Evolutionary conservation across 768 basidiomycete genomes (phyloP).

Genomic region (Phlebiopsis gigantea): DNA sequence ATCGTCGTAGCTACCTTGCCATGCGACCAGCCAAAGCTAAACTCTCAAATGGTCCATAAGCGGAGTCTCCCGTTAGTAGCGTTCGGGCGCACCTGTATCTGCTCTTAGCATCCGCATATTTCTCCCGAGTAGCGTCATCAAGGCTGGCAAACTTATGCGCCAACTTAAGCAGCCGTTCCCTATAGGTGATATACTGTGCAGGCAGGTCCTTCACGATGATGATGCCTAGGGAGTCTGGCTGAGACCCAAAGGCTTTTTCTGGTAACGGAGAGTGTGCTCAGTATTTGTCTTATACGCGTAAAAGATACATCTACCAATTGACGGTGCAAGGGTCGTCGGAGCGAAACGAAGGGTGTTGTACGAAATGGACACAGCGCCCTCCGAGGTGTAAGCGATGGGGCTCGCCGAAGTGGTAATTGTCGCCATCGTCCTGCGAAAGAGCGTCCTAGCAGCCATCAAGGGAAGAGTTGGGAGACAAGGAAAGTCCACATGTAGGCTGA

Average conservation of each 20-base stretch:
- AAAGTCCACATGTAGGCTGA: background rate
- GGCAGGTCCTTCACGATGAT: conserved; percentile 83
- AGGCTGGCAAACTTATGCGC: conserved; percentile 74
- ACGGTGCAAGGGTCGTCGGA: conserved; percentile 45
- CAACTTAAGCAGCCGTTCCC: conserved; percentile 69
- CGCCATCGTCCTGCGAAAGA: conserved; percentile 16
- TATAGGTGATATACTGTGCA: conserved; percentile 47
- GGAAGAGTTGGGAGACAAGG: background rate
- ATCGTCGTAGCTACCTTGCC: conserved; percentile 58
- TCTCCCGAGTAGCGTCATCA: conserved; percentile 61
- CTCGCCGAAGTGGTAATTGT: conserved; percentile 3
- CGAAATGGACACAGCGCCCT: conserved; percentile 56
- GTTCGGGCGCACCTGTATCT: conserved; percentile 78
- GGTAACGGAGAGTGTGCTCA: background rate
- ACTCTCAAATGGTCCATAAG: background rate
- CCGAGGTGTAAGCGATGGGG: conserved; percentile 32
- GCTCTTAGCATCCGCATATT: conserved; percentile 65
- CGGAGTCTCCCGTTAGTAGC: background rate
- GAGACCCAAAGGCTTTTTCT: conserved; percentile 83
- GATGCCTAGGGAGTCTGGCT: conserved; percentile 71
- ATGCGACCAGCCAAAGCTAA: conserved; percentile 95
- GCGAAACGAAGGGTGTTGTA: conserved; percentile 52
- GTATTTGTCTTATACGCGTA: background rate
- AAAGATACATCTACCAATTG: conserved; percentile 50
- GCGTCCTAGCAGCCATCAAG: conserved; percentile 1